Evolutionary conservation across 129 eudicot species (phyloP).

Genomic region (Solidago caesia): DNA sequence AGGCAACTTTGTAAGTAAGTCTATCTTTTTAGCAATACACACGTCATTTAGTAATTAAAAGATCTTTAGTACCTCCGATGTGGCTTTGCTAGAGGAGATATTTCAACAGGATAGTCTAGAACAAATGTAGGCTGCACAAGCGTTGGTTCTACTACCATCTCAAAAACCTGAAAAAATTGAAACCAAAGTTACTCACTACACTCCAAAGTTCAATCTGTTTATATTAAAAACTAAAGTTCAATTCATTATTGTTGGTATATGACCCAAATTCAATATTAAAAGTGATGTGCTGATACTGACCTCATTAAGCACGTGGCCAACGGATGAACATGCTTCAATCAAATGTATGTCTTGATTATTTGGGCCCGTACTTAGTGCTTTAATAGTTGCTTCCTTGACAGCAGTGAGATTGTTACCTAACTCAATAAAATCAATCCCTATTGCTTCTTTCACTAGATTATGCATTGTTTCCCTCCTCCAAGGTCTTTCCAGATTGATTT

Average conservation of each 20-base stretch:
- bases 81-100: conserved; percentile 97
- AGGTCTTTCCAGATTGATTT: conserved; percentile 82
- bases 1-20: neutral
- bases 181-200: neutral
- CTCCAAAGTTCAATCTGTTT: neutral
- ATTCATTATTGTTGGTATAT: neutral
- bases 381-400: conserved; percentile 62
- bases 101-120: conserved; percentile 88
- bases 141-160: conserved; percentile 74
- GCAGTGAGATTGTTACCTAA: conserved; percentile 61
- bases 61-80: conserved; percentile 66
- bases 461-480: conserved; percentile 98
- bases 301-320: conserved; percentile 90
- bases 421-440: conserved; percentile 72
- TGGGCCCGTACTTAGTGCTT: conserved; percentile 37
- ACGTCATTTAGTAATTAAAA: neutral
- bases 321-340: conserved; percentile 73
- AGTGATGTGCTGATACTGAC: conserved; percentile 25
- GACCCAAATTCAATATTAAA: neutral
- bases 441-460: conserved; percentile 91
- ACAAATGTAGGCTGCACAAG: conserved; percentile 94
- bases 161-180: conserved; percentile 68
- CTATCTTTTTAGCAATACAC: neutral
- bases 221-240: neutral
- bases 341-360: conserved; percentile 47